Percentiles rank a stretch among this genome's conserved stretches.
Conservation (phyloP, 1,284 basidiomycete genomes). For the Tylopilus sp. region DNA sequence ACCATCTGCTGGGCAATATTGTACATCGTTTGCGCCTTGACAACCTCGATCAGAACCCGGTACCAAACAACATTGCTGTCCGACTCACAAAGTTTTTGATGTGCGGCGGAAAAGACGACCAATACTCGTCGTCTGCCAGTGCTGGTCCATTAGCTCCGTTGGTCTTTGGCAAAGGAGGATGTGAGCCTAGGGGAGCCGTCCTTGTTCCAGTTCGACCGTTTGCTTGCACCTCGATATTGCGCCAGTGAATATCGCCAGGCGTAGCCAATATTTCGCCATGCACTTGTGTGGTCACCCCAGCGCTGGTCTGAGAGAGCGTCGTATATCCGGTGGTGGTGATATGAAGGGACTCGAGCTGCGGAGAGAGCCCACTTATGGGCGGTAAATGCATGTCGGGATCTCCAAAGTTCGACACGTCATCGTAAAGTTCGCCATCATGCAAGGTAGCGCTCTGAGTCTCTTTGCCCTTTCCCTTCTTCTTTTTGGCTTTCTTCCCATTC, state of each 20-base stretch:
- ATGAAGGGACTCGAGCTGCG: conserved; percentile 60
- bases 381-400: conserved; percentile 35
- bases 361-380: conserved; percentile 49
- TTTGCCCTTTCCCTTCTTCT: conserved; percentile 57
- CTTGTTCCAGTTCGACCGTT: conserved; percentile 48
- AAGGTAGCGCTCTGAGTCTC: conserved; percentile 26
- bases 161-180: conserved; percentile 31
- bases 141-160: conserved; percentile 35
- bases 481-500: conserved; percentile 57
- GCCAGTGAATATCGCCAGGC: conserved; percentile 66
- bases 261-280: conserved; percentile 65
- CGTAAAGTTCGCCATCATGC: conserved; percentile 38
- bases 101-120: conserved; percentile 63
- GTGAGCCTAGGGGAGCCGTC: conserved; percentile 17
- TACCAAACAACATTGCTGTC: conserved; percentile 43
- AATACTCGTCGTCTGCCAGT: conserved; percentile 59
- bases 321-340: conserved; percentile 58
- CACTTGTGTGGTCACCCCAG: conserved; percentile 49
- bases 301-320: conserved; percentile 43
- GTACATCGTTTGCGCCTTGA: conserved; percentile 70
- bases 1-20: conserved; percentile 77
- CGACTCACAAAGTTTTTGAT: conserved; percentile 63
- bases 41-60: conserved; percentile 41
- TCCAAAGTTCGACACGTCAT: conserved; percentile 38
- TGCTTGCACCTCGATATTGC: conserved; percentile 59